Evolutionary conservation across 257 asterid genomes (phyloP).

Genomic region (Orobanche coerulescens): DNA sequence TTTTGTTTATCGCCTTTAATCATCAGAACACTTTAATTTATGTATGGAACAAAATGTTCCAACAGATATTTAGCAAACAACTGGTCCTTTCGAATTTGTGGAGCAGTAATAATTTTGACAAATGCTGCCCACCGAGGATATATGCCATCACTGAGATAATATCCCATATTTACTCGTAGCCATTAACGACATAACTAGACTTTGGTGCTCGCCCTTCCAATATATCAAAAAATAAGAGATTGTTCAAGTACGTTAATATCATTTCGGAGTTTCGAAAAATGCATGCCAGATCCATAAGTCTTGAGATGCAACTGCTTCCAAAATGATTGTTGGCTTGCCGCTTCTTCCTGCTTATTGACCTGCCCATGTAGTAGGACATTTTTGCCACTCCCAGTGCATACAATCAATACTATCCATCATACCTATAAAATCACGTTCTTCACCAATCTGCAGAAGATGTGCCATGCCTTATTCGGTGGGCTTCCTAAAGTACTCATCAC

Average conservation of each 20-base stretch:
- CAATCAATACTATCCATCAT: no score
- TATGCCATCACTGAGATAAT: no score
- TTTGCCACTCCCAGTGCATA: no score
- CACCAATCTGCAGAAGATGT: neutral
- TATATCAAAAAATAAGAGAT: neutral
- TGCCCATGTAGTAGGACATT: constrained; percentile 6
- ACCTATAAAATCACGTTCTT: no score
- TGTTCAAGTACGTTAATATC: neutral
- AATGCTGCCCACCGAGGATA: neutral
- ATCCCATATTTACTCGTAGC: neutral
- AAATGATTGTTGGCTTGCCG: neutral
- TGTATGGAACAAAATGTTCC: no score
- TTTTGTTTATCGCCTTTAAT: no score
- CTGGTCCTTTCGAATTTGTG: neutral
- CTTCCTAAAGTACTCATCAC: neutral
- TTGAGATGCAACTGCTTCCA: neutral
- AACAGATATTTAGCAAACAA: no score
- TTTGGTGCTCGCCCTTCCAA: neutral
- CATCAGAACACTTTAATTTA: no score
- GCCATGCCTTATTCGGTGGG: neutral
- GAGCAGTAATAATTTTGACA: neutral
- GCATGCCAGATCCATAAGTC: no score
- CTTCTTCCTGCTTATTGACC: neutral
- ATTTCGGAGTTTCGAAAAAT: neutral
- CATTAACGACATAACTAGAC: neutral